Evolutionary conservation across 345 rosid genomes (phyloP).

Genomic region (Firmiana major): DNA sequence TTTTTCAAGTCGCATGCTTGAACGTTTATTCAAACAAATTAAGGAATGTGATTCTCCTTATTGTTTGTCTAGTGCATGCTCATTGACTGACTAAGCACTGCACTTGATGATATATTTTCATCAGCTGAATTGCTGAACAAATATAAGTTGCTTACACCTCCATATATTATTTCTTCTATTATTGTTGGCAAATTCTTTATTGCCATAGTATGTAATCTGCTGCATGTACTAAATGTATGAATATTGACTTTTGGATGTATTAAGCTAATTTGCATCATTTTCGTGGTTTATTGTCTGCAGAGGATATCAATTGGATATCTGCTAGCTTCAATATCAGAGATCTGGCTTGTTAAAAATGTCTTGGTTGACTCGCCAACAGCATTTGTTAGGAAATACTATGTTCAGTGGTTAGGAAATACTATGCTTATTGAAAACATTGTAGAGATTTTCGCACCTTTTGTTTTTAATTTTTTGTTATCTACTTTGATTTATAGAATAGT

Average conservation of each 20-base stretch:
- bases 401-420: conserved; percentile 48
- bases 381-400: conserved; percentile 42
- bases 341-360: conserved; percentile 45
- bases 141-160: not conserved
- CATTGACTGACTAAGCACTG: not conserved
- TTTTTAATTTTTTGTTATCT: not conserved
- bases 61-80: not conserved
- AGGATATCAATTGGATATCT: conserved; percentile 65
- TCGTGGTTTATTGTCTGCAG: conserved; percentile 29
- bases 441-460: not conserved
- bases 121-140: not conserved
- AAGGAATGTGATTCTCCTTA: not conserved
- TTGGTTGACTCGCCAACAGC: conserved; percentile 33
- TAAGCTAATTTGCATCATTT: conserved; percentile 1
- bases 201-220: not conserved
- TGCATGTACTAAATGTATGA: not conserved
- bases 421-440: not conserved
- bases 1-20: not conserved
- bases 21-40: not conserved
- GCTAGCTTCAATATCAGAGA: conserved; percentile 50
- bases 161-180: not conserved
- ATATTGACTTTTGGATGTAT: not conserved
- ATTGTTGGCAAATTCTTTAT: not conserved
- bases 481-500: not conserved
- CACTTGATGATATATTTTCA: not conserved